Conservation (phyloP, 2,329 filamentous ascomycete species). For the Chaetomiaceae sp. region DNA sequence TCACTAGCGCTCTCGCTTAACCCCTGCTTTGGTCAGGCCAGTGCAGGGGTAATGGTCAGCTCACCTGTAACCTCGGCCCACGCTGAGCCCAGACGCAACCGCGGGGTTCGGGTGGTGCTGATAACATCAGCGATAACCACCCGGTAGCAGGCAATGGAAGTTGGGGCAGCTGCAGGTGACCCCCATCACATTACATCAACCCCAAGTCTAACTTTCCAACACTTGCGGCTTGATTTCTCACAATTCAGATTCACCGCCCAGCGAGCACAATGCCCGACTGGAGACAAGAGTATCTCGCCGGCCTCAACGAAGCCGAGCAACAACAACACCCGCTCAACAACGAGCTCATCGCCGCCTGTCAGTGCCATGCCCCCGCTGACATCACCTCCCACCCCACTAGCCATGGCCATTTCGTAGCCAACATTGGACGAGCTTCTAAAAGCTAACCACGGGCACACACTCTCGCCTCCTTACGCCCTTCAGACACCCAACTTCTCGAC, state of each 20-base stretch:
- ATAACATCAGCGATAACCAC: too few relatives aligned
- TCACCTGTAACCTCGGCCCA: too few relatives aligned
- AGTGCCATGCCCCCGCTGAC: slow-evolving; percentile 25
- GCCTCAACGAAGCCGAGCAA: slow-evolving; percentile 65
- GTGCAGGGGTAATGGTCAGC: too few relatives aligned
- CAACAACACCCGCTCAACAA: slow-evolving; percentile 58
- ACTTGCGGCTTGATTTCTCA: too few relatives aligned
- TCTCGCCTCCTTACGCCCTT: neutral
- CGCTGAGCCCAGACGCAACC: too few relatives aligned
- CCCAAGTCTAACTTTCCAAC: neutral
- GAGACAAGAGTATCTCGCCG: slow-evolving; percentile 73
- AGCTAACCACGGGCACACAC: neutral
- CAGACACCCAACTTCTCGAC: slow-evolving; percentile 62
- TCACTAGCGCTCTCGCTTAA: too few relatives aligned
- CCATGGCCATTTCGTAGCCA: neutral
- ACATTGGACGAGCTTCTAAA: neutral
- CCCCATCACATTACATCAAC: too few relatives aligned
- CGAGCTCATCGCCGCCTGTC: slow-evolving; percentile 75
- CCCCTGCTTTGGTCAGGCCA: too few relatives aligned
- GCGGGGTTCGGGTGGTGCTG: neutral
- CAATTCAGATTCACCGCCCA: too few relatives aligned
- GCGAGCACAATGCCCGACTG: slow-evolving; percentile 62
- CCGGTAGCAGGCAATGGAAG: too few relatives aligned
- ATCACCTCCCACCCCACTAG: neutral
- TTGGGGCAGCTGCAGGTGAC: too few relatives aligned